Evolutionary conservation across 805 yeast species (phyloP).

Genomic region (Candida andamanensis): DNA sequence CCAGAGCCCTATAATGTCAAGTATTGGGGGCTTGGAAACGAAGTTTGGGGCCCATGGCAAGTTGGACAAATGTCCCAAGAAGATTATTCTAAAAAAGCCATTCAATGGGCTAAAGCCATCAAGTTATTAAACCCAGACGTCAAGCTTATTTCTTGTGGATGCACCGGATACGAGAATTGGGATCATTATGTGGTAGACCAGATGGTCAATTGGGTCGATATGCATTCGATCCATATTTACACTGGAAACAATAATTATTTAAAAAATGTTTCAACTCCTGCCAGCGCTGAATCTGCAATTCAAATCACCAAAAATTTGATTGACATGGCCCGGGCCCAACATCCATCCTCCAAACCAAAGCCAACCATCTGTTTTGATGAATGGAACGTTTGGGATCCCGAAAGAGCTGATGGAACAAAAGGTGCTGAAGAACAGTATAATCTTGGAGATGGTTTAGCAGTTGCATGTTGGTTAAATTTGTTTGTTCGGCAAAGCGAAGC

Average conservation of each 20-base stretch:
- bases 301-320: constrained; percentile 20
- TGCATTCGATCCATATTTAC: constrained; percentile 27
- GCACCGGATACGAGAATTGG: constrained; percentile 25
- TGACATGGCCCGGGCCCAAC: constrained; percentile 21
- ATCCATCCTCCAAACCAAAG: constrained; percentile 12
- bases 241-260: constrained; percentile 20
- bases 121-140: constrained; percentile 24
- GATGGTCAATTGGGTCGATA: constrained; percentile 19
- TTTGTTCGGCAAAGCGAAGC: constrained; percentile 24
- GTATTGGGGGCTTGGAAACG: constrained; percentile 33
- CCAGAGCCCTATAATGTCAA: constrained; percentile 28
- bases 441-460: constrained; percentile 27
- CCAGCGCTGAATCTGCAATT: constrained; percentile 28
- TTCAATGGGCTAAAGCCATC: constrained; percentile 31
- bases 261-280: constrained; percentile 22
- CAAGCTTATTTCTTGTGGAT: constrained; percentile 24
- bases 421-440: constrained; percentile 29
- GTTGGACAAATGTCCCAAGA: constrained; percentile 25
- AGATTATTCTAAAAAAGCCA: constrained; percentile 23
- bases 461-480: constrained; percentile 29
- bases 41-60: constrained; percentile 34
- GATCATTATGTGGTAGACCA: constrained; percentile 21
- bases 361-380: constrained; percentile 28
- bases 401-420: constrained; percentile 21
- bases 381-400: constrained; percentile 34